A percentile compares a stretch with the other conserved stretches of the same genome.
Conservation (phyloP, 2,329 filamentous ascomycete genomes). For the Macrophomina phaseolina region DNA sequence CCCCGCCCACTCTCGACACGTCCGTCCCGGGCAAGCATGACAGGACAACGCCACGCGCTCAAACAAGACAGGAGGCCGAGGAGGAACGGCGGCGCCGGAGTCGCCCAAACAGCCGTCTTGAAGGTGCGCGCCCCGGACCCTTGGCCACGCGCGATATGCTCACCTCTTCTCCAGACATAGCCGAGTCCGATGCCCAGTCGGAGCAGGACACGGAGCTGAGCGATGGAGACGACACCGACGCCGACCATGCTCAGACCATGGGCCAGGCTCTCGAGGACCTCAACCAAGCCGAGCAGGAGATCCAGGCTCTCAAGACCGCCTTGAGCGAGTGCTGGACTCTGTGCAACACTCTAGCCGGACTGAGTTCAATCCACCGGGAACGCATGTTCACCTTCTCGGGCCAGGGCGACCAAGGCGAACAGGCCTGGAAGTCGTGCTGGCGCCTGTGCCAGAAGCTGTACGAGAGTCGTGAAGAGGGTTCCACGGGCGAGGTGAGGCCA, state of each 20-base stretch:
- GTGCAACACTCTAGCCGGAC: slow-evolving; percentile 85
- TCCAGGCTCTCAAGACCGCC: slow-evolving; percentile 73
- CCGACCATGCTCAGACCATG: slow-evolving; percentile 46
- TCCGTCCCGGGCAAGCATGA: slow-evolving; percentile 71
- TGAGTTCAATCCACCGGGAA: slow-evolving; percentile 83
- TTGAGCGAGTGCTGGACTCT: slow-evolving; percentile 91
- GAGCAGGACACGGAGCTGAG: slow-evolving; percentile 30
- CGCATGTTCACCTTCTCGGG: slow-evolving; percentile 78
- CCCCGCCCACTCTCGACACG: slow-evolving; percentile 68
- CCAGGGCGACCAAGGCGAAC: slow-evolving; percentile 78
- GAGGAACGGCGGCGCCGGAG: slow-evolving; percentile 58
- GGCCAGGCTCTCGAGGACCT: slow-evolving; percentile 62
- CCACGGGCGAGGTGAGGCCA: slow-evolving; percentile 70
- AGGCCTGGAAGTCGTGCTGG: slow-evolving; percentile 95
- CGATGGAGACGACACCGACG: slow-evolving; percentile 33
- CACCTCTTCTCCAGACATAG: slow-evolving; percentile 45
- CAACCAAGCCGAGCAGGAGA: slow-evolving; percentile 66
- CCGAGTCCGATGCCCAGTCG: slow-evolving; percentile 44
- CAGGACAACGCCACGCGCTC: slow-evolving; percentile 79
- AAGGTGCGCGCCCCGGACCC: slow-evolving; percentile 59
- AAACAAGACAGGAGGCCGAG: slow-evolving; percentile 78
- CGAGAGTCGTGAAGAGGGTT: slow-evolving; percentile 74
- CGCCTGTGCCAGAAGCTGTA: slow-evolving; percentile 89
- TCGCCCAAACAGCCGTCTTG: slow-evolving; percentile 75
- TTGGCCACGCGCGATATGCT: background rate